A percentile compares a stretch with the other conserved stretches of the same genome.
These are phyloP conservation scores for Nitzschia palea DNA, from an alignment of 108 stramenopile genomes.

Conservation along the genomic window DNA sequence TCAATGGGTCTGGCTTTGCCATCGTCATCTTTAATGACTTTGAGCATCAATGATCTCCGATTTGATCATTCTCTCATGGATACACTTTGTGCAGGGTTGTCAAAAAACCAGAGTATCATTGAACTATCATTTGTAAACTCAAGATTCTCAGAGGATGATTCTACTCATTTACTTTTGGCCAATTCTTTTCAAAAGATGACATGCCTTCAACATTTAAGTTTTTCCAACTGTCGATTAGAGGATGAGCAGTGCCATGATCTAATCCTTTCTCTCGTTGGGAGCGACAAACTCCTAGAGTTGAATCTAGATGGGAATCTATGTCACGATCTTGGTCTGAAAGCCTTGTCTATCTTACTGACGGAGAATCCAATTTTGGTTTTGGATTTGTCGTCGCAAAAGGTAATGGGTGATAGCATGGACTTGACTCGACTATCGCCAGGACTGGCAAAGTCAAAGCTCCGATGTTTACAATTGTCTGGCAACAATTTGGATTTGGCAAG, in stretches of 20 bases:
- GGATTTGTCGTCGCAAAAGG: constrained; percentile 3
- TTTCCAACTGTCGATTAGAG: not conserved
- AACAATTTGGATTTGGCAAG: not conserved
- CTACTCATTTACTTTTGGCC: not conserved
- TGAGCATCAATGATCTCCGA: constrained; percentile 2
- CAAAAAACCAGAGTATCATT: not conserved
- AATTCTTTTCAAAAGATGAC: not conserved
- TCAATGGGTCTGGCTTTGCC: not conserved
- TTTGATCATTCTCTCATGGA: not conserved
- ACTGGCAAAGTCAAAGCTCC: not conserved
- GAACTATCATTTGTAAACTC: constrained; percentile 8
- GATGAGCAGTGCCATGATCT: constrained; percentile 17
- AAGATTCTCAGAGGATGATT: not conserved
- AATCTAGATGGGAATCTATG: constrained; percentile 15
- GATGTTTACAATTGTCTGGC: constrained; percentile 10
- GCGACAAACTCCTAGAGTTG: constrained; percentile 5
- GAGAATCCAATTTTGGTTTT: constrained; percentile 3
- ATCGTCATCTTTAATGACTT: not conserved
- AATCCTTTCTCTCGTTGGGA: not conserved
- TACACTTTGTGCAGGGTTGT: not conserved
- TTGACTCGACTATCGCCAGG: not conserved
- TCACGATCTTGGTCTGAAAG: not conserved
- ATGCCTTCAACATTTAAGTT: constrained; percentile 2
- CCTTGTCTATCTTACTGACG: not conserved
- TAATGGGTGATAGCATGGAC: not conserved